Percentiles rank a stretch among this genome's conserved stretches.
Conservation (phyloP, 2,329 filamentous ascomycete genomes). For the Alternaria arborescens region DNA sequence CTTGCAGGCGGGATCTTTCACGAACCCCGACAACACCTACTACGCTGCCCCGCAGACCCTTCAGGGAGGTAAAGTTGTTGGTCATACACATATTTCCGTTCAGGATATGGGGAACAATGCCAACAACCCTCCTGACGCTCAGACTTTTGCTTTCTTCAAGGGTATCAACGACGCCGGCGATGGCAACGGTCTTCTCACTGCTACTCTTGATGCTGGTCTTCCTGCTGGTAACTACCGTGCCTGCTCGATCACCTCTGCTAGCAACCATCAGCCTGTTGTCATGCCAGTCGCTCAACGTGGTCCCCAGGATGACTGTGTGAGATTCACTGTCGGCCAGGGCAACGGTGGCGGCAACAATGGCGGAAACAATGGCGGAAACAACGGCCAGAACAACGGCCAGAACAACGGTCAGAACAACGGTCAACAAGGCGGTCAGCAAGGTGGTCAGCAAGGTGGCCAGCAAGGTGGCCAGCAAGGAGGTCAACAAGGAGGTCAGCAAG, state of each 20-base stretch:
- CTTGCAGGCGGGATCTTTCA: constrained; percentile 63
- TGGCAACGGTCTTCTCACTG: constrained; percentile 56
- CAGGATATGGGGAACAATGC: constrained; percentile 57
- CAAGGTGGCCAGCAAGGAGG: constrained; percentile 10
- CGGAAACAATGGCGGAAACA: constrained; percentile 17
- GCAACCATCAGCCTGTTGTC: constrained; percentile 65
- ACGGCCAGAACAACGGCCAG: constrained; percentile 5
- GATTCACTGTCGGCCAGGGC: constrained; percentile 55
- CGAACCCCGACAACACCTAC: constrained; percentile 63
- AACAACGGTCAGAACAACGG: constrained; percentile 4
- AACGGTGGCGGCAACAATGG: constrained; percentile 21
- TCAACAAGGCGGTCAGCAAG: constrained; percentile 5
- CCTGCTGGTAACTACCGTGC: constrained; percentile 60
- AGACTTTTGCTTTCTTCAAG: constrained; percentile 66
- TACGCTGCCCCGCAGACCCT: constrained; percentile 65
- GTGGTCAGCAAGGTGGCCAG: constrained; percentile 7
- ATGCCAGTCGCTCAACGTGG: constrained; percentile 67
- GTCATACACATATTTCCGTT: constrained; percentile 62
- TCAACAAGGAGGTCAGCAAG: constrained; percentile 12
- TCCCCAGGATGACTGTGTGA: constrained; percentile 62
- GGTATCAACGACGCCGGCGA: constrained; percentile 64
- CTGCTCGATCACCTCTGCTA: constrained; percentile 61
- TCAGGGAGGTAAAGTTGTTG: constrained; percentile 52
- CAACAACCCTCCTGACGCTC: constrained; percentile 51
- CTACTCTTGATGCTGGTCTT: constrained; percentile 58